phyloP scores from a whole-genome alignment of 2,329 filamentous ascomycete genomes.

The Trichoderma simmonsii region DNA sequence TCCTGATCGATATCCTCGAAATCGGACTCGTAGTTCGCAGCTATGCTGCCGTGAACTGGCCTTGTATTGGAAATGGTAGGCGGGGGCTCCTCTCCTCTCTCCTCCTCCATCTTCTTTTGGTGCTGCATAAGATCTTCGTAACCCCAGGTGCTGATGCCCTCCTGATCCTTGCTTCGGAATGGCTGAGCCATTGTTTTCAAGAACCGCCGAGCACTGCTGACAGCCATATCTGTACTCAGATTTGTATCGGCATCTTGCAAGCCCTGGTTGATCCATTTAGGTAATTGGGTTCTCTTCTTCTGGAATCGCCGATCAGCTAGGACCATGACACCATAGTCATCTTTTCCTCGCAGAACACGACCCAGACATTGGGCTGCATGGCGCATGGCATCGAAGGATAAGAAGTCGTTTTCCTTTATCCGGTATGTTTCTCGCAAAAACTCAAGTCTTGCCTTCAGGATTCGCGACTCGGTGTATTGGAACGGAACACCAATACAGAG shows the following conservation, averaged over 20 bases:
- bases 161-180: slow-evolving; percentile 77
- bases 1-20: slow-evolving; percentile 52
- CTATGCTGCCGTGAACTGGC: not conserved
- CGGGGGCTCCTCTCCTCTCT: slow-evolving; percentile 55
- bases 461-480: slow-evolving; percentile 97
- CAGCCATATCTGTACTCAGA: slow-evolving; percentile 91
- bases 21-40: slow-evolving; percentile 50
- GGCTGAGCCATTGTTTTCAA: slow-evolving; percentile 88
- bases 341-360: slow-evolving; percentile 90
- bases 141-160: slow-evolving; percentile 92
- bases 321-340: slow-evolving; percentile 99
- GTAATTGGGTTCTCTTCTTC: slow-evolving; percentile 85
- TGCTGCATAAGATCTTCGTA: slow-evolving; percentile 72
- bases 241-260: slow-evolving; percentile 83
- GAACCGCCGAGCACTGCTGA: slow-evolving; percentile 85
- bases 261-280: slow-evolving; percentile 94
- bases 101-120: slow-evolving; percentile 70
- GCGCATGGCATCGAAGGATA: slow-evolving; percentile 99
- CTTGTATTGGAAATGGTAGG: slow-evolving; percentile 31
- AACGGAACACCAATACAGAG: slow-evolving; percentile 96
- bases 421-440: slow-evolving; percentile 97
- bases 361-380: slow-evolving; percentile 96
- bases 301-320: slow-evolving; percentile 90
- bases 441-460: slow-evolving; percentile 90
- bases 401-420: slow-evolving; percentile 94